Evolutionary conservation across 306 rosid species (phyloP).

Genomic region (Citrullus mucosospermus): DNA sequence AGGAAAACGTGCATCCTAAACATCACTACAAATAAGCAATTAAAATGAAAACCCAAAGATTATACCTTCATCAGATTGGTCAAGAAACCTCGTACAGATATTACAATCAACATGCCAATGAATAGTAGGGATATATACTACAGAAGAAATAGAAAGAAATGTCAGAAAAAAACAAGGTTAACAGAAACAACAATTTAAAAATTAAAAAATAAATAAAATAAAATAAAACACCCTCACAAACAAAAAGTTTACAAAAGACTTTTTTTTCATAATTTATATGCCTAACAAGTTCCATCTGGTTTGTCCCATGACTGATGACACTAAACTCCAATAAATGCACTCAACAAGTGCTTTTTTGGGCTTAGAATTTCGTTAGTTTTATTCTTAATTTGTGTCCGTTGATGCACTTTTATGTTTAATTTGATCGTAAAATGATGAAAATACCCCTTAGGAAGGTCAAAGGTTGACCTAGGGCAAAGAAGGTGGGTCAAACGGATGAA

Average conservation of each 20-base stretch:
- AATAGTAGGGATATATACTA: constrained; percentile 89
- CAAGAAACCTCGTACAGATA: constrained; percentile 91
- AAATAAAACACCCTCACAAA: background rate
- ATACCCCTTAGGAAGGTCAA: too few species aligned
- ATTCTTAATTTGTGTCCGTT: too few species aligned
- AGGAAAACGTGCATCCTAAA: background rate
- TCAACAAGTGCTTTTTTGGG: too few species aligned
- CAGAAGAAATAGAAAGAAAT: constrained; percentile 13
- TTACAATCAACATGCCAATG: constrained; percentile 86
- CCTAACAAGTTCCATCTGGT: background rate
- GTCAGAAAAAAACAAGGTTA: constrained; percentile 8
- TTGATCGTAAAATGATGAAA: too few species aligned
- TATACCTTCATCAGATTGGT: constrained; percentile 96
- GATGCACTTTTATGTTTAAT: too few species aligned
- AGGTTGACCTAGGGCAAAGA: too few species aligned
- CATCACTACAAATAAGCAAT: background rate
- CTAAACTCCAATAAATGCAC: background rate
- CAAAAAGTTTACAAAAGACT: background rate
- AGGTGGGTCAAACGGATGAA: too few species aligned
- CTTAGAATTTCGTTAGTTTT: too few species aligned
- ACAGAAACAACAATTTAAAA: background rate
- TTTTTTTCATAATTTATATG: background rate
- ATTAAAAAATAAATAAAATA: background rate
- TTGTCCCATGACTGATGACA: background rate
- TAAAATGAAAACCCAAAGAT: background rate